phyloP scores from a whole-genome alignment of 1,139 yeast genomes.

The Debaryomyces singareniensis region DNA sequence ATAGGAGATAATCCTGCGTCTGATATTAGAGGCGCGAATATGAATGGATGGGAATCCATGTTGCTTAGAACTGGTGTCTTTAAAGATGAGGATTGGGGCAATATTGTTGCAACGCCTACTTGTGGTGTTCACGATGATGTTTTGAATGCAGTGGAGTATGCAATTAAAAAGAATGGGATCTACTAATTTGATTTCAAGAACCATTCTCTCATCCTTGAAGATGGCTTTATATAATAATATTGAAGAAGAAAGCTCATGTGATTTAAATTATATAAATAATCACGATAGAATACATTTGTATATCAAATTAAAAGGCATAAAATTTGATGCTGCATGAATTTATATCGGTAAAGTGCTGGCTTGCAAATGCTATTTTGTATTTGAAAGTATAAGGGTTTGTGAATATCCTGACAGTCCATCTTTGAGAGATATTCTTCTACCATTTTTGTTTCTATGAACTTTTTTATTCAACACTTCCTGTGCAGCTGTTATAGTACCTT shows the following conservation, averaged over 20 bases:
- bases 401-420: no score
- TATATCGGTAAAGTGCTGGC: no score
- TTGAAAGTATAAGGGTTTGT: no score
- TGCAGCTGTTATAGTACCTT: constrained; percentile 61
- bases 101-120: constrained; percentile 34
- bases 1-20: constrained; percentile 95
- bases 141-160: constrained; percentile 31
- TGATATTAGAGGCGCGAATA: constrained; percentile 85
- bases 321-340: no score
- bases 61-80: constrained; percentile 86
- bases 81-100: constrained; percentile 54
- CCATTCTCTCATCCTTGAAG: no score
- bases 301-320: no score
- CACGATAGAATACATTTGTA: no score
- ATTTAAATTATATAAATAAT: neutral
- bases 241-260: no score
- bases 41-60: constrained; percentile 82
- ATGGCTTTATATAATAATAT: no score
- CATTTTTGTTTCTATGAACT: constrained; percentile 43
- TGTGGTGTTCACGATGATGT: constrained; percentile 47
- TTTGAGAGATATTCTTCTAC: constrained; percentile 35
- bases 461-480: constrained; percentile 39
- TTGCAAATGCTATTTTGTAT: no score
- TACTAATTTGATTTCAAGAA: no score
- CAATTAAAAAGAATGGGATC: constrained; percentile 2